Base-by-base conservation (phyloP, 306 rosid species). In the Sicyos edulis region DNA sequence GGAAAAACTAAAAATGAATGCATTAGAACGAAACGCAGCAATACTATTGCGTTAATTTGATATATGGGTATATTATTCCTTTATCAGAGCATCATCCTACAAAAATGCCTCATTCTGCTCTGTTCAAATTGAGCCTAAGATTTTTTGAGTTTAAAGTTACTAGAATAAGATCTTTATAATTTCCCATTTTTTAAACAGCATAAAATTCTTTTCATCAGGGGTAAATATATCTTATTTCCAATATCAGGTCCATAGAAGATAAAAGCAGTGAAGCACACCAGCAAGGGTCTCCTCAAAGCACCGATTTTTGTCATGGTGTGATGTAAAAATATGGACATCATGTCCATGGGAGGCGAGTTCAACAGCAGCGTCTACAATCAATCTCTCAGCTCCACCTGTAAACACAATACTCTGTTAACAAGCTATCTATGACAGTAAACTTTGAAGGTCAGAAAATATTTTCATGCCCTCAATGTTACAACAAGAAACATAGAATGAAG, bases 231-330 rank as follows among this genome's bases (percentile, higher is more conserved):
- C 50, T 49, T 1, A 22, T 15, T 69, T n/a, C 14, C 73, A 0
- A 69, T n/a, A n/a, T n/a, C n/a, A n/a, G 37, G 11, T 14, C 51
- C 62, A 32, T 24, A 10, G 19, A 9, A 16, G 7, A 64, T 26
- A 70, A 40, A 64, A 16, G 29, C 72, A 66, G 29, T 57, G 29
- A 73, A 73, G 60, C 74, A 75, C 52, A 91, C 96, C 96, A 57
- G 88, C 71, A 76, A 82, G 62, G 62, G 99, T 91, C 82, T 93
- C 99, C 87, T 91, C 97, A 81, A 93, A 93, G 73, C 96, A 91
- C 80, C 91, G 81, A 77, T 78, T 80, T 81, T 78, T 82, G 58
- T 91, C 96, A 71, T 93, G 96, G 80, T 88, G 97, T 16, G 97
- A 80, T 4, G 97, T 88, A 68, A 88, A 93, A 70, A 90, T 75